A percentile compares a stretch with the other conserved stretches of the same genome.
Evolutionary conservation across 2,329 filamentous ascomycete genomes (phyloP).

Genomic region (Venturia oleaginea): DNA sequence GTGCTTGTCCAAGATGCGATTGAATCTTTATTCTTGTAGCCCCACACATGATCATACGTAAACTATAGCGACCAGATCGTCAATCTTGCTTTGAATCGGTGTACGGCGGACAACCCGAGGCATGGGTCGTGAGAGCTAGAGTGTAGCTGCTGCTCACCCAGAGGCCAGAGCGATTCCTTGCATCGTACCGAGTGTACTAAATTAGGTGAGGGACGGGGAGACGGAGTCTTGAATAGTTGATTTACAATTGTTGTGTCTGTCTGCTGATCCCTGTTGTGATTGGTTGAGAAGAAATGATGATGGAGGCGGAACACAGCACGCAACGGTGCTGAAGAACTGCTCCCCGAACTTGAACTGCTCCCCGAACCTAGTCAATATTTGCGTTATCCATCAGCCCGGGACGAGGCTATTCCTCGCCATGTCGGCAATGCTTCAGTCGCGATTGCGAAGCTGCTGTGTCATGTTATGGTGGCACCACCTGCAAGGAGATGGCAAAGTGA

Average conservation of each 20-base stretch:
- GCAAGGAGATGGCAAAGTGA: neutral
- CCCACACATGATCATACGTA: neutral
- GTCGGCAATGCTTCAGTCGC: neutral
- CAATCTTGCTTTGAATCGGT: neutral
- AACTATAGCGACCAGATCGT: neutral
- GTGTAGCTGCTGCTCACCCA: neutral
- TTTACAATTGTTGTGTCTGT: neutral
- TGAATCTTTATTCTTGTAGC: neutral
- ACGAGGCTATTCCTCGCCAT: too few relatives aligned
- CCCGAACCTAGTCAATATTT: too few relatives aligned
- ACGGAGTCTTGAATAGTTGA: neutral
- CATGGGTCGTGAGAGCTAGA: neutral
- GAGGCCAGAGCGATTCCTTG: neutral
- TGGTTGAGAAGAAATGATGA: neutral
- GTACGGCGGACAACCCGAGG: neutral
- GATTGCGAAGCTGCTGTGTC: neutral
- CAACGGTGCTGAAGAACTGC: neutral
- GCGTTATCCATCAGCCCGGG: too few relatives aligned
- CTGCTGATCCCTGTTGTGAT: neutral
- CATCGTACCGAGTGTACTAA: neutral
- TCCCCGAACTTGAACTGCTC: constrained; percentile 1
- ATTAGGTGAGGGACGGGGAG: neutral
- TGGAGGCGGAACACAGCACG: neutral
- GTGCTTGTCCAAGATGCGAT: neutral
- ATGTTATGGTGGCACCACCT: neutral